Evolutionary conservation across 2,329 filamentous ascomycete species (phyloP).

Genomic region (Triangularia setosa): DNA sequence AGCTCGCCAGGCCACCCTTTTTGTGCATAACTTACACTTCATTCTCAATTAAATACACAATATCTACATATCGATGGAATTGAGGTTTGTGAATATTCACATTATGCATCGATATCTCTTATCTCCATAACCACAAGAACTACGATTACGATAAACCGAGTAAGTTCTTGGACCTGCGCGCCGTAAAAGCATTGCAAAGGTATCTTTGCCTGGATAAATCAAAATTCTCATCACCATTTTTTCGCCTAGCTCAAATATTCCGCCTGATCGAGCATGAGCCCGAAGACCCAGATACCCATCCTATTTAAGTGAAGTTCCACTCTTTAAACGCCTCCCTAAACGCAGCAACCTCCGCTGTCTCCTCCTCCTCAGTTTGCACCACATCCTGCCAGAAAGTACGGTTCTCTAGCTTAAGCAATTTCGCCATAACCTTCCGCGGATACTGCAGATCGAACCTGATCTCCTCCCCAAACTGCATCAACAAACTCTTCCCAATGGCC

Average conservation of each 20-base stretch:
- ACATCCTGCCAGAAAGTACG: slow-evolving; percentile 85
- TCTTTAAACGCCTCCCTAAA: slow-evolving; percentile 80
- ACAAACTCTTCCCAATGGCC: slow-evolving; percentile 64
- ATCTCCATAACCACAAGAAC: too few relatives aligned
- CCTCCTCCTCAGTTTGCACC: slow-evolving; percentile 70
- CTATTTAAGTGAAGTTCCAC: slow-evolving; percentile 72
- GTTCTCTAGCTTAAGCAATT: slow-evolving; percentile 74
- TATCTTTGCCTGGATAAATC: neutral
- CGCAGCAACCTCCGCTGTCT: slow-evolving; percentile 69
- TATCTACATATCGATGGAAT: too few relatives aligned
- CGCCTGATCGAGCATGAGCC: neutral
- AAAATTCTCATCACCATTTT: neutral
- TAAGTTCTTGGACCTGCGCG: neutral
- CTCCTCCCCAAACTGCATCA: slow-evolving; percentile 68
- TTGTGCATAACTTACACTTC: too few relatives aligned
- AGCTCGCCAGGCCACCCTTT: too few relatives aligned
- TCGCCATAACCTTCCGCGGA: slow-evolving; percentile 80
- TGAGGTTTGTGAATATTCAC: too few relatives aligned
- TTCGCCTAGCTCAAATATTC: neutral
- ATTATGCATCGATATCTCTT: too few relatives aligned
- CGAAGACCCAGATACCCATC: neutral
- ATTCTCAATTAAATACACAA: too few relatives aligned
- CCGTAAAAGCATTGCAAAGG: neutral
- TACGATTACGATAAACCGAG: neutral
- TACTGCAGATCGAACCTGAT: slow-evolving; percentile 89